phyloP scores from a whole-genome alignment of 345 rosid species.

The Eucalyptus cloeziana region DNA sequence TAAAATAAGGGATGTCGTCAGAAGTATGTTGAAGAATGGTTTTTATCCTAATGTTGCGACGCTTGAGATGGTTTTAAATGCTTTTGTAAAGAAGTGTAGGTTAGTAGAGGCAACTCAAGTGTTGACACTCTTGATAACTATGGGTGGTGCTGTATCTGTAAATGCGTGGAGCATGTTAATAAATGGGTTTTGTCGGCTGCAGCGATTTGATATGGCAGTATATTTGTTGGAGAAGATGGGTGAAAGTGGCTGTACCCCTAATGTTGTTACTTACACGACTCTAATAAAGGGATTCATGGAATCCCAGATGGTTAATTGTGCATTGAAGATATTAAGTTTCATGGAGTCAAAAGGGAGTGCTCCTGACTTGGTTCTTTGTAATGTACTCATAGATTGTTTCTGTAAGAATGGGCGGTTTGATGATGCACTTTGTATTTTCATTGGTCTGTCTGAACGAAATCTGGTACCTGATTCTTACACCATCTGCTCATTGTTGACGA shows the following conservation, averaged over 20 bases:
- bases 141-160: slow-evolving; percentile 39
- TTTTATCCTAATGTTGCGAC: slow-evolving; percentile 46
- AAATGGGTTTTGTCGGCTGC: slow-evolving; percentile 25
- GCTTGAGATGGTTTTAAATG: slow-evolving; percentile 39
- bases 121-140: slow-evolving; percentile 31
- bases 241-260: slow-evolving; percentile 39
- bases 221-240: slow-evolving; percentile 41
- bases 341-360: slow-evolving; percentile 26
- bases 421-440: slow-evolving; percentile 38
- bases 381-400: slow-evolving; percentile 44
- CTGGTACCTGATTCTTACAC: slow-evolving; percentile 62
- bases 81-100: slow-evolving; percentile 29
- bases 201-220: slow-evolving; percentile 31
- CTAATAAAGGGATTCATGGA: slow-evolving; percentile 49
- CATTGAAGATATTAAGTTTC: slow-evolving; percentile 20
- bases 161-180: slow-evolving; percentile 43
- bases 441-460: slow-evolving; percentile 15
- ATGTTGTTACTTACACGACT: slow-evolving; percentile 49
- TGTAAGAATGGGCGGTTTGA: slow-evolving; percentile 42
- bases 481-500: slow-evolving; percentile 39
- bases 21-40: slow-evolving; percentile 38
- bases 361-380: slow-evolving; percentile 55
- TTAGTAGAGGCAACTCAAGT: slow-evolving; percentile 33
- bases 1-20: slow-evolving; percentile 19
- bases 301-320: slow-evolving; percentile 27